Evolutionary conservation across 352 stramenopile species (phyloP).

Genomic region (Phytophthora sp.): DNA sequence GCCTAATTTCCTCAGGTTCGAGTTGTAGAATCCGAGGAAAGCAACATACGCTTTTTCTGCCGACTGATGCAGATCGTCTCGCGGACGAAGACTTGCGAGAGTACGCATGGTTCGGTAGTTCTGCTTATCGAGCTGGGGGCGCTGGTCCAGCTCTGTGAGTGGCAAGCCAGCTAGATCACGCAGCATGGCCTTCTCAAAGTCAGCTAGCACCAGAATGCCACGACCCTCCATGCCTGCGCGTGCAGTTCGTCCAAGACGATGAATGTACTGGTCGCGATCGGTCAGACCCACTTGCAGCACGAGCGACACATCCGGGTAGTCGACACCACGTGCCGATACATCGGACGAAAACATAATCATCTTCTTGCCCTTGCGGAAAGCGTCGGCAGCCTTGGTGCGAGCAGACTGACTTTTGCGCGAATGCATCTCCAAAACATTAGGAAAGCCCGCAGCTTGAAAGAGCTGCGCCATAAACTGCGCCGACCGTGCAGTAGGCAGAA

Average conservation of each 20-base stretch:
- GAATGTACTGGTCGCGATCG: conserved; percentile 95
- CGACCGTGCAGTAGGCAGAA: conserved; percentile 92
- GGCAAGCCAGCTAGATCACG: conserved; percentile 77
- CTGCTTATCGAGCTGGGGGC: conserved; percentile 29
- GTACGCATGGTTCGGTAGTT: conserved; percentile 36
- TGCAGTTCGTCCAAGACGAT: conserved; percentile 94
- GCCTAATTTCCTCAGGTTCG: conserved; percentile 64
- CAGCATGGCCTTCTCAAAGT: conserved; percentile 86
- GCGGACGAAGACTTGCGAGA: conserved; percentile 37
- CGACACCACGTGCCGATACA: conserved; percentile 94
- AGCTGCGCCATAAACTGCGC: conserved; percentile 91
- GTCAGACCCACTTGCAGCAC: conserved; percentile 88
- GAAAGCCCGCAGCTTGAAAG: conserved; percentile 74
- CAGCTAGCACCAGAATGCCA: conserved; percentile 81
- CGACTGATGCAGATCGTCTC: conserved; percentile 66
- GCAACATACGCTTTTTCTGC: conserved; percentile 92
- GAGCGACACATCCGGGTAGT: conserved; percentile 95
- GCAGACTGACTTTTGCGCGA: conserved; percentile 94
- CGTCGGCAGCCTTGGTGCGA: conserved; percentile 85
- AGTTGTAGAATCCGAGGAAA: conserved; percentile 96
- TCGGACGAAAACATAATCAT: conserved; percentile 95
- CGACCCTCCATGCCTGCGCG: conserved; percentile 87
- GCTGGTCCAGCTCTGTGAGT: conserved; percentile 44
- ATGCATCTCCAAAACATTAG: conserved; percentile 95
- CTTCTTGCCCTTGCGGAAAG: conserved; percentile 88